These are phyloP conservation scores for Aquilaria sinensis DNA, from an alignment of 345 rosid genomes.

Conservation along the genomic window DNA sequence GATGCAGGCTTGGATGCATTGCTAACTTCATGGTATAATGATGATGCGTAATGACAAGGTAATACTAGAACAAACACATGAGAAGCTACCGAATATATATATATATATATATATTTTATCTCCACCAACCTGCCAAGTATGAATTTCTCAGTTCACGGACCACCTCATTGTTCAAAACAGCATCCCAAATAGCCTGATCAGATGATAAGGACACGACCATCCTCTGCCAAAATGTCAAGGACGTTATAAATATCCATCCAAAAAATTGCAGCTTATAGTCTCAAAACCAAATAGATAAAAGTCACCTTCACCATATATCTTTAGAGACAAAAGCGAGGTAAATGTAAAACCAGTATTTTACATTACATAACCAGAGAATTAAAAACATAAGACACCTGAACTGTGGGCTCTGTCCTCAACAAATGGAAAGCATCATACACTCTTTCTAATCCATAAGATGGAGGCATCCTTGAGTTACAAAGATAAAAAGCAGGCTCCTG, in stretches of 20 bases:
- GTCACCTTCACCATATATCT: neutral
- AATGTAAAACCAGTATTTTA: too few relatives aligned
- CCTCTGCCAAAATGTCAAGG: conserved; percentile 19
- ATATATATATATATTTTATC: too few relatives aligned
- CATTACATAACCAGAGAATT: neutral
- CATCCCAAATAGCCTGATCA: conserved; percentile 51
- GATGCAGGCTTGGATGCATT: too few relatives aligned
- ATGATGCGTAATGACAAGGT: too few relatives aligned
- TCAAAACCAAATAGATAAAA: neutral
- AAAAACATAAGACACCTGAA: conserved; percentile 45
- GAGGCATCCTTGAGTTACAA: conserved; percentile 32
- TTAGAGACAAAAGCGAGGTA: too few relatives aligned
- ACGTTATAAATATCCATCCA: neutral
- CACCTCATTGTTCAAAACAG: conserved; percentile 34
- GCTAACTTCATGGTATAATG: too few relatives aligned
- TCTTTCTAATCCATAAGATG: conserved; percentile 35
- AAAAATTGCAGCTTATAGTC: neutral
- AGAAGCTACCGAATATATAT: neutral
- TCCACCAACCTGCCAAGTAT: conserved; percentile 23
- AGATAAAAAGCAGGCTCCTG: conserved; percentile 48
- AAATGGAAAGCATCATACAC: conserved; percentile 64
- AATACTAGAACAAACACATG: too few relatives aligned
- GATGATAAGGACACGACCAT: conserved; percentile 40
- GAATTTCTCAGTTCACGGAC: conserved; percentile 28
- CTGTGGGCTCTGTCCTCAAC: conserved; percentile 62